phyloP scores from a whole-genome alignment of 2,329 filamentous ascomycete species.

The Claviceps africana region DNA sequence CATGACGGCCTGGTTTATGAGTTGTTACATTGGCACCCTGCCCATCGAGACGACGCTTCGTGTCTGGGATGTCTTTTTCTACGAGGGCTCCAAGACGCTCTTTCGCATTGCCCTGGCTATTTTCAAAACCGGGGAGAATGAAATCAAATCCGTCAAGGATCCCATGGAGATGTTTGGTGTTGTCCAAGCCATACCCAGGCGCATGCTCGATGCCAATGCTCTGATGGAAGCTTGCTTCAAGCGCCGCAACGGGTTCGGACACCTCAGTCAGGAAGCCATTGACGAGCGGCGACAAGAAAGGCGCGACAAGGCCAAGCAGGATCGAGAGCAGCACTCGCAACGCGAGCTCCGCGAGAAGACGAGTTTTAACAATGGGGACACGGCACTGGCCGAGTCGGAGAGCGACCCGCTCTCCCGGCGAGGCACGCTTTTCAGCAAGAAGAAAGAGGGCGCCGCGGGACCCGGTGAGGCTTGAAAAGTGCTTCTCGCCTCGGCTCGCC shows the following conservation, averaged over 20 bases:
- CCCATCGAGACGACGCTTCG: slow-evolving; percentile 84
- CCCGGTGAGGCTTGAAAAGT: slow-evolving; percentile 7
- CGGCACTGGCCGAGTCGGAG: slow-evolving; percentile 18
- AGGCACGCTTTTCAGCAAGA: slow-evolving; percentile 31
- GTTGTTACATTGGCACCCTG: slow-evolving; percentile 81
- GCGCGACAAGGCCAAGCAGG: slow-evolving; percentile 37
- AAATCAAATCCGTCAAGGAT: slow-evolving; percentile 67
- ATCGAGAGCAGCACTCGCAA: slow-evolving; percentile 16
- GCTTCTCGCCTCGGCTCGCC: background rate
- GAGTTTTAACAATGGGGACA: slow-evolving; percentile 17
- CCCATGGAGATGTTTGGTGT: slow-evolving; percentile 95
- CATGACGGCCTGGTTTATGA: slow-evolving; percentile 97
- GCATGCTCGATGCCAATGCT: slow-evolving; percentile 65
- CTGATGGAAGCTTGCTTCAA: slow-evolving; percentile 75
- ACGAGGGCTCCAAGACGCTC: slow-evolving; percentile 84
- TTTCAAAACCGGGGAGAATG: slow-evolving; percentile 73
- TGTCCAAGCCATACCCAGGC: slow-evolving; percentile 73
- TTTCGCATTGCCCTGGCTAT: slow-evolving; percentile 84
- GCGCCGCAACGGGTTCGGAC: slow-evolving; percentile 64
- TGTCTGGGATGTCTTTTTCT: slow-evolving; percentile 93
- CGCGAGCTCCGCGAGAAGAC: slow-evolving; percentile 11
- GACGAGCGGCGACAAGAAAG: slow-evolving; percentile 62
- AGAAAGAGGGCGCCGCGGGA: slow-evolving; percentile 18
- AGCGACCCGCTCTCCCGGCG: slow-evolving; percentile 22
- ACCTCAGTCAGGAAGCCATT: slow-evolving; percentile 68